Base-by-base conservation (phyloP, 2,329 filamentous ascomycete species). In the Pseudogymnoascus sp. region DNA sequence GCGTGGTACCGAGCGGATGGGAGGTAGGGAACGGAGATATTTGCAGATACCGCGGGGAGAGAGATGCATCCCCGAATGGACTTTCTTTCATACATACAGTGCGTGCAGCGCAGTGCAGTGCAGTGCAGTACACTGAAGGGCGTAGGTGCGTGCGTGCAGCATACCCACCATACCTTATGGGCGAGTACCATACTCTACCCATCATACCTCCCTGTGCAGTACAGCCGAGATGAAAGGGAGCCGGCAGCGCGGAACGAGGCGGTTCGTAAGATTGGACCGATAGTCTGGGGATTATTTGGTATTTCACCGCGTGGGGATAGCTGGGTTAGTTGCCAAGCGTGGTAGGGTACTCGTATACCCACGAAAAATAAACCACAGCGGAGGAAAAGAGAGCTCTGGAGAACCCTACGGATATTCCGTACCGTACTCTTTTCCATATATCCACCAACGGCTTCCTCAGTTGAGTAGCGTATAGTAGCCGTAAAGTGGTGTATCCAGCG, bases 211-310 rank as follows among this genome's bases (percentile, higher is more conserved):
- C 45, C 45, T 51, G 14, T 16, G 3, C 23, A 29, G 45, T 51
- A 51, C 23, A 51, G 45, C 45, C 45, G 45, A 51, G 45, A 51
- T 51, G 45, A 51, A 51, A 51, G 45, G 45, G 14, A n/a, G 45
- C 45, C 23, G 45, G 23, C 45, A 29, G 23, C 45, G 45, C 45
- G 45, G 45, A 51, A 29, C 45, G 45, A 51, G 45, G 23, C 45
- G 45, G 45, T 51, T 51, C 23, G 45, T 29, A 51, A 51, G 23
- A 51, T 51, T 51, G 45, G 45, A 51, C 23, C 23, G 45, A 51
- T 7, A 51, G 23, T 29, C 45, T 51, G 23, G 45, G 45, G 45
- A 51, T 51, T 29, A 51, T 51, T 51, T 51, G 23, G 45, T 51
- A 29, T 51, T 42, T 51, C 45, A 12, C 45, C 45, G 23, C 45